phyloP scores from a whole-genome alignment of 352 stramenopile species.

The Phytophthora cryptogea region DNA sequence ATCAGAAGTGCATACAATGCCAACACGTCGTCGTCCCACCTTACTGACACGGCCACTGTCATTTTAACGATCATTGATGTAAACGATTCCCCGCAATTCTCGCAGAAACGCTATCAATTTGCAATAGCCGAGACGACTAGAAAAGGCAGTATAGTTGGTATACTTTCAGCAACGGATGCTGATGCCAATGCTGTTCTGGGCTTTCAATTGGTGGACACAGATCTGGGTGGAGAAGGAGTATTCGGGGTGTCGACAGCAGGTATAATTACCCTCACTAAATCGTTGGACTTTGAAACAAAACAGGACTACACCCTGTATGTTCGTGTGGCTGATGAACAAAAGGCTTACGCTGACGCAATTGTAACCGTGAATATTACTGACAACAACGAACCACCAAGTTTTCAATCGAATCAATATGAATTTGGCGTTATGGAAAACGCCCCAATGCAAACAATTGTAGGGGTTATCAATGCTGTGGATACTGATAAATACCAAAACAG shows the following conservation, averaged over 20 bases:
- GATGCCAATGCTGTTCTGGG: conserved; percentile 9
- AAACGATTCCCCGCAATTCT: conserved; percentile 29
- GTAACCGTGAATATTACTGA: conserved; percentile 48
- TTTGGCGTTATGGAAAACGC: conserved; percentile 49
- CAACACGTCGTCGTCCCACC: conserved; percentile 6
- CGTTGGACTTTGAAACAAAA: conserved; percentile 27
- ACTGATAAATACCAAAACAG: conserved; percentile 55
- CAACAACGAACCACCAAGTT: conserved; percentile 52
- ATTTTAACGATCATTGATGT: conserved; percentile 25
- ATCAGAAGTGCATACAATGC: conserved; percentile 12
- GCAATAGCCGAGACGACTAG: conserved; percentile 13
- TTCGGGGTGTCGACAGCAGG: conserved; percentile 23
- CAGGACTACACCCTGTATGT: conserved; percentile 19
- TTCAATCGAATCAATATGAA: conserved; percentile 32
- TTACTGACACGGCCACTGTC: conserved; percentile 10
- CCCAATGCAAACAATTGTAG: conserved; percentile 33
- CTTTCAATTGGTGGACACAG: conserved; percentile 13
- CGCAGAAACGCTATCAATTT: conserved; percentile 20
- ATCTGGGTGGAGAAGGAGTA: conserved; percentile 8
- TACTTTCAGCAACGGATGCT: conserved; percentile 17
- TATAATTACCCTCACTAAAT: conserved; percentile 9
- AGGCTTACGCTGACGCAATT: conserved; percentile 16
- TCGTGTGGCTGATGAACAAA: conserved; percentile 20
- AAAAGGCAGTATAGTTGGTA: conserved; percentile 13
- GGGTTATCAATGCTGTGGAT: conserved; percentile 40